A percentile compares a stretch with the other conserved stretches of the same genome.
Conservation (phyloP, 2,329 filamentous ascomycete species). For the Huntiella savannae region DNA sequence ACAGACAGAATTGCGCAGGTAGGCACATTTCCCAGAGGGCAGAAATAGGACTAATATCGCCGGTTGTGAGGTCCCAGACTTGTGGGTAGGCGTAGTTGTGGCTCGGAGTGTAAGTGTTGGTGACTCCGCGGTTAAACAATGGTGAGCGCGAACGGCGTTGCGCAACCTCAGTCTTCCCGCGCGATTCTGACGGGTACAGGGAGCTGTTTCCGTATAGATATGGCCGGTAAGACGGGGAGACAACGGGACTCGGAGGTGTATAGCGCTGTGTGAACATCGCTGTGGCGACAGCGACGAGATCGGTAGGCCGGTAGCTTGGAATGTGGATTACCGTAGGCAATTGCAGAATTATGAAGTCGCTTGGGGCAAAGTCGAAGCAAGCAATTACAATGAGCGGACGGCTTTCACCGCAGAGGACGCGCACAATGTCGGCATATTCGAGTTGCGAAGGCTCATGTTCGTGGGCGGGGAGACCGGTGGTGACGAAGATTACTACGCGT, state of each 20-base stretch:
- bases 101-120: neutral
- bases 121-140: constrained; percentile 2
- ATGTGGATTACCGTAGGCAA: constrained; percentile 35
- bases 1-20: constrained; percentile 27
- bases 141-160: constrained; percentile 1
- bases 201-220: neutral
- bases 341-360: constrained; percentile 21
- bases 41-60: constrained; percentile 23
- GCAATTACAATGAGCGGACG: constrained; percentile 33
- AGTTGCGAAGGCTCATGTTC: constrained; percentile 31
- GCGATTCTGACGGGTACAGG: neutral
- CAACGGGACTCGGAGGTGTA: constrained; percentile 1
- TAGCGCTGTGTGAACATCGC: constrained; percentile 26
- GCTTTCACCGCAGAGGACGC: constrained; percentile 23
- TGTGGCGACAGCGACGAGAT: constrained; percentile 31
- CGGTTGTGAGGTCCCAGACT: constrained; percentile 20
- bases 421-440: constrained; percentile 28
- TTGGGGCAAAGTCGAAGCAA: constrained; percentile 26
- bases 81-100: constrained; percentile 23
- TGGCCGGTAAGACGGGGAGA: constrained; percentile 7
- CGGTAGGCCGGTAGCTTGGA: constrained; percentile 26
- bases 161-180: neutral
- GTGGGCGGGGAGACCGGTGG: constrained; percentile 27
- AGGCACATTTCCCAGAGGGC: constrained; percentile 29
- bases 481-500: constrained; percentile 40